A percentile compares a stretch with the other conserved stretches of the same genome.
phyloP scores from a whole-genome alignment of 495 filamentous ascomycete species.

The Monascus purpureus region DNA sequence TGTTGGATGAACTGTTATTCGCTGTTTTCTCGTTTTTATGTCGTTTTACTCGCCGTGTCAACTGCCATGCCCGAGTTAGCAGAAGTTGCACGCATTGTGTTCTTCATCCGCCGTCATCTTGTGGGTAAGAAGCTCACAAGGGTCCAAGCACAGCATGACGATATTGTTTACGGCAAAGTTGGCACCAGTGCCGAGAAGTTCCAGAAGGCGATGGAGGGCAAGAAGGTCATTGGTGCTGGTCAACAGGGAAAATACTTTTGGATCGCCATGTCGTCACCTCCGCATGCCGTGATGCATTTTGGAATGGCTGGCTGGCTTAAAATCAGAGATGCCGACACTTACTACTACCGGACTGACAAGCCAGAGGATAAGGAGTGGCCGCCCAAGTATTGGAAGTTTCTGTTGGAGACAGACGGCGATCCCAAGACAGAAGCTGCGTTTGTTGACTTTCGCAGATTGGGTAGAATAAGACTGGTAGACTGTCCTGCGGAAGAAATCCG shows the following conservation, averaged over 20 bases:
- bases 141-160: slow-evolving; percentile 61
- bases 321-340: slow-evolving; percentile 58
- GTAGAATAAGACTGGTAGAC: slow-evolving; percentile 67
- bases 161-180: slow-evolving; percentile 74
- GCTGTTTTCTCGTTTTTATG: too few species aligned
- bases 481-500: slow-evolving; percentile 63
- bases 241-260: slow-evolving; percentile 97
- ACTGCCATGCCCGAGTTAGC: slow-evolving; percentile 81
- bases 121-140: slow-evolving; percentile 66
- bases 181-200: slow-evolving; percentile 65
- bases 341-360: slow-evolving; percentile 61
- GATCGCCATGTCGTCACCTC: slow-evolving; percentile 57
- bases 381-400: slow-evolving; percentile 80
- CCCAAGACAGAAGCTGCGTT: slow-evolving; percentile 63
- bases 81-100: slow-evolving; percentile 76
- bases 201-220: slow-evolving; percentile 56
- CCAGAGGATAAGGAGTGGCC: slow-evolving; percentile 60
- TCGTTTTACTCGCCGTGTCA: too few species aligned
- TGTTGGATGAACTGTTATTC: too few species aligned
- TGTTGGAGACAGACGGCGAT: slow-evolving; percentile 47
- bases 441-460: slow-evolving; percentile 65
- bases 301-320: slow-evolving; percentile 86
- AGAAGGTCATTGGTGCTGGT: slow-evolving; percentile 57
- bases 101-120: slow-evolving; percentile 66
- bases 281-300: slow-evolving; percentile 84